Conservation (phyloP, 2,329 filamentous ascomycete genomes). For the Penicillium freii region DNA sequence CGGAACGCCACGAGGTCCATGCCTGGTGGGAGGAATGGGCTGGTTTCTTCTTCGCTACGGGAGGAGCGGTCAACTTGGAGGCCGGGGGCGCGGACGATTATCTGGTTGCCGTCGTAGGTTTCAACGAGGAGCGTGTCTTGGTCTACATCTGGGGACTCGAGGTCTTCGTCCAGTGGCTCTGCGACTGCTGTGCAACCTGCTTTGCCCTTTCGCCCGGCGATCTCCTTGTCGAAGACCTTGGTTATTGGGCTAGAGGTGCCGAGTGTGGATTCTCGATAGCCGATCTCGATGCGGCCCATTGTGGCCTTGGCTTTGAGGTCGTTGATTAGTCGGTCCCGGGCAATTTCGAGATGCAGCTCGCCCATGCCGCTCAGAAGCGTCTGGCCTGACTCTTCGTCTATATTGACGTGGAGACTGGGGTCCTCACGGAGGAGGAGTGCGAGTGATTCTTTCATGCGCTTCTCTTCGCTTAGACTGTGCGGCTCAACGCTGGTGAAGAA, state of each 20-base stretch:
- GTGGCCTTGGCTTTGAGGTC: constrained; percentile 82
- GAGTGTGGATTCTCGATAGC: constrained; percentile 82
- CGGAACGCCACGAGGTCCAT: constrained; percentile 51
- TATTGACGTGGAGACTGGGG: constrained; percentile 79
- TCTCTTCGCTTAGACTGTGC: constrained; percentile 72
- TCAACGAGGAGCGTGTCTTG: constrained; percentile 41
- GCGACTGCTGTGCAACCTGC: constrained; percentile 71
- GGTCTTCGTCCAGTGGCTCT: constrained; percentile 54
- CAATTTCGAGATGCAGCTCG: constrained; percentile 90
- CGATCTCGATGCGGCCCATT: constrained; percentile 90
- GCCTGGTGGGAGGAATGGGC: constrained; percentile 54
- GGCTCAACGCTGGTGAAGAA: constrained; percentile 95
- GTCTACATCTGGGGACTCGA: constrained; percentile 12
- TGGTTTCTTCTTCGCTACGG: constrained; percentile 41
- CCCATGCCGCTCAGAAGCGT: constrained; percentile 96
- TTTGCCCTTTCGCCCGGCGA: constrained; percentile 76
- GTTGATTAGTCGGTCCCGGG: constrained; percentile 79
- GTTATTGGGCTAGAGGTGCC: constrained; percentile 56
- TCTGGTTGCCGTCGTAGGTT: constrained; percentile 67
- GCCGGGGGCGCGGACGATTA: constrained; percentile 56
- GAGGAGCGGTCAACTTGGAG: constrained; percentile 42
- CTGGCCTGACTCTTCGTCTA: constrained; percentile 87
- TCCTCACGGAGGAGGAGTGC: constrained; percentile 83
- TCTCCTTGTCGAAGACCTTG: constrained; percentile 70
- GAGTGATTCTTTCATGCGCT: constrained; percentile 72